Base-by-base conservation (phyloP, 2,329 filamentous ascomycete species). In the Zasmidium citrigriseum region DNA sequence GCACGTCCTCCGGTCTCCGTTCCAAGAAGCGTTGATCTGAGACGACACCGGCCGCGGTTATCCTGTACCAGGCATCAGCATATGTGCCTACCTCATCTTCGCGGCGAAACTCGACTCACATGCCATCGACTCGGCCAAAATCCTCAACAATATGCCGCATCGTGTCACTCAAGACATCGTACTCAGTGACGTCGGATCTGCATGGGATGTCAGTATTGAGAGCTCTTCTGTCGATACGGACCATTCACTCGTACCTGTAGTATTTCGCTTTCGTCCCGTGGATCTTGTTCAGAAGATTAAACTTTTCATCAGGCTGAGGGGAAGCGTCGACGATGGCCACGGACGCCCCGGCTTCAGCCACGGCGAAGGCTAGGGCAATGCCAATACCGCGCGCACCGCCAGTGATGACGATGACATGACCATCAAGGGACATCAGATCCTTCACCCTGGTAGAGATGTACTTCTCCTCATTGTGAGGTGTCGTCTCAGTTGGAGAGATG, bases 301-400 rank as follows among this genome's bases (percentile, higher is more conserved):
- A 55, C 16, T 55, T 21, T 5, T 21, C 41, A 50, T 55, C 22
- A 16, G 53, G 53, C 20, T 50, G 16, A 16, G 20, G 22, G 11
- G 53, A 29, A 11, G 34, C 53, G 34, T 55, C 53, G 21, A 55
- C 14, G 18, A 55, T 24, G 20, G 53, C 53, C 11, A 55, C 53
- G 21, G 20, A 14, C 20, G 22, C 53, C 5, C 53, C 53, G 12
- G 53, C 16, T 20, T 55, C 45, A 12, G 45, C 46, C 14, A 55
- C 46, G 3, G 45, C 45, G 48, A 55, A 55, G 20, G 53, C 46
- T 4, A 55, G 34, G 18, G 53, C 53, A 14, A 55, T 22, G 9
- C 53, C 53, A 21, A 55, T 55, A 4, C 53, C 53, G 4, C 53
- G 44, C 18, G 45, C 53, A 16, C 45, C 53, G 23, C 53, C 53